phyloP scores from a whole-genome alignment of 257 asterid genomes.

The Leonotis leonurus region DNA sequence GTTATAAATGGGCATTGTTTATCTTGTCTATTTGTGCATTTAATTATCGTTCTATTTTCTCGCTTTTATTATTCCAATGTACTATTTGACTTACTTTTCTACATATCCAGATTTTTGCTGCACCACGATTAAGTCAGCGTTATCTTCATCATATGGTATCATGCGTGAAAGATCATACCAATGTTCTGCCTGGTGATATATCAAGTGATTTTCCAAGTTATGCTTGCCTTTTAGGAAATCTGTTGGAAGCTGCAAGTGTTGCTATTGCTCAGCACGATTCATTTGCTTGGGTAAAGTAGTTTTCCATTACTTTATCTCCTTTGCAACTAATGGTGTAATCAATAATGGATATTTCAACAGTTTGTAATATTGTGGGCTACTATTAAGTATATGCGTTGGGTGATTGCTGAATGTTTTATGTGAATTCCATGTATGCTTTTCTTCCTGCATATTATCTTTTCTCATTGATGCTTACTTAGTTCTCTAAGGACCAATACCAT shows the following conservation, averaged over 20 bases:
- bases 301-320: conserved; percentile 8
- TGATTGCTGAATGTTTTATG: not conserved
- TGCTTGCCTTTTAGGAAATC: conserved; percentile 85
- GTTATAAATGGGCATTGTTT: conserved; percentile 2
- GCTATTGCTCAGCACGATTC: conserved; percentile 63
- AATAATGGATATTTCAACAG: conserved; percentile 4
- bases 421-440: conserved; percentile 5
- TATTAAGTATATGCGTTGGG: not conserved
- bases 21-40: not conserved
- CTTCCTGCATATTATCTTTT: no score
- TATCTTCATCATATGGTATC: conserved; percentile 72
- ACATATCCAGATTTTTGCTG: conserved; percentile 60
- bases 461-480: not conserved
- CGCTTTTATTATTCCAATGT: conserved; percentile 8
- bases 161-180: conserved; percentile 52
- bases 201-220: conserved; percentile 73
- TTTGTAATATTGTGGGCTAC: conserved; percentile 1
- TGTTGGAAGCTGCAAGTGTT: conserved; percentile 75
- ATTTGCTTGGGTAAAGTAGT: conserved; percentile 57
- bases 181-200: conserved; percentile 60
- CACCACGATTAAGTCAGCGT: conserved; percentile 54
- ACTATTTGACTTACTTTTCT: conserved; percentile 13
- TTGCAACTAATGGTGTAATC: conserved; percentile 5
- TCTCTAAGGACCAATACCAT: no score
- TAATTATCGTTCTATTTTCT: not conserved